Percentiles rank a stretch among this genome's conserved stretches.
These are phyloP conservation scores for Clathrospora elynae DNA, from an alignment of 2,329 filamentous ascomycete species.

Conservation along the genomic window DNA sequence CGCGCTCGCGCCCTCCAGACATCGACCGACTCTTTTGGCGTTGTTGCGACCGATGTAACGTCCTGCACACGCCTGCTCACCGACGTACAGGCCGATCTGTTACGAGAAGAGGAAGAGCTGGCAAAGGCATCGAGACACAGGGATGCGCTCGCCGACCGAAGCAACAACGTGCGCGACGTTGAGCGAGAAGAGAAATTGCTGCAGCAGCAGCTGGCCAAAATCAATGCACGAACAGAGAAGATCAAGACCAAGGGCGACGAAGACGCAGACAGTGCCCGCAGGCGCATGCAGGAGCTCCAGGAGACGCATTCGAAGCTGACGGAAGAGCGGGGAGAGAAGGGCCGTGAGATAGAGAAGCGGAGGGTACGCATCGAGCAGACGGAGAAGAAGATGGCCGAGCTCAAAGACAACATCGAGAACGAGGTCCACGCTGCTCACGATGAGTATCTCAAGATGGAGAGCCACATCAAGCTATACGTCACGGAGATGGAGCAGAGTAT, in stretches of 20 bases:
- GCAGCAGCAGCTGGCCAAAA: conserved; percentile 81
- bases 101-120: conserved; percentile 90
- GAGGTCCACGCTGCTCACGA: conserved; percentile 90
- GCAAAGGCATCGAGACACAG: conserved; percentile 78
- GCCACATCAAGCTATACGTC: conserved; percentile 96
- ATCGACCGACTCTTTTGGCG: conserved; percentile 83
- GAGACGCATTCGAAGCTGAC: conserved; percentile 78
- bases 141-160: conserved; percentile 84
- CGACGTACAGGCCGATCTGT: conserved; percentile 81
- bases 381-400: conserved; percentile 99
- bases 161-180: conserved; percentile 88
- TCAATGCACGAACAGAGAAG: conserved; percentile 84
- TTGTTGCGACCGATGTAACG: conserved; percentile 83
- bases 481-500: conserved; percentile 94
- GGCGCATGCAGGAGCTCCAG: conserved; percentile 88
- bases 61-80: conserved; percentile 88
- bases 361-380: conserved; percentile 96
- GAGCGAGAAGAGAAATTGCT: conserved; percentile 85
- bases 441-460: conserved; percentile 96
- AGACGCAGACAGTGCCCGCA: conserved; percentile 80
- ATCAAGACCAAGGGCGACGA: conserved; percentile 78
- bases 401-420: conserved; percentile 96
- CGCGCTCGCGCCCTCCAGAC: conserved; percentile 89
- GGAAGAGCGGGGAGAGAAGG: conserved; percentile 84
- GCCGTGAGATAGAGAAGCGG: conserved; percentile 87